A percentile compares a stretch with the other conserved stretches of the same genome.
phyloP scores from a whole-genome alignment of 768 basidiomycete genomes.

The Kwoniella sp. region DNA sequence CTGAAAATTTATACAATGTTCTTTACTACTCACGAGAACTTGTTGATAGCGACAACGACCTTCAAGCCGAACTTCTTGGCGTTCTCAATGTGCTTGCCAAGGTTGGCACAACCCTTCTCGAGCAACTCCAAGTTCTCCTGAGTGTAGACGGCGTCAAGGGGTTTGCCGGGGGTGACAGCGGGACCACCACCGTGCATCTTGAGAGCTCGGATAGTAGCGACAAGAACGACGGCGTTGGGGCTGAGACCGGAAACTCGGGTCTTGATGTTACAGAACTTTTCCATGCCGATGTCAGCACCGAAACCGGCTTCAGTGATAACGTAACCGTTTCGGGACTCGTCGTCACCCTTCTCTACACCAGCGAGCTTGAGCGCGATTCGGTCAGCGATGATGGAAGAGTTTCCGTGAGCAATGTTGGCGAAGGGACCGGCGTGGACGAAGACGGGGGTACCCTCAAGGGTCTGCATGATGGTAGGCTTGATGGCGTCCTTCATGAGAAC shows the following conservation, averaged over 20 bases:
- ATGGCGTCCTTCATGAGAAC: constrained; percentile 98
- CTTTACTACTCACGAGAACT: constrained; percentile 83
- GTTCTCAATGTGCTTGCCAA: constrained; percentile 91
- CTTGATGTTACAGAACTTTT: constrained; percentile 98
- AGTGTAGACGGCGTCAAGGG: constrained; percentile 88
- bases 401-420: constrained; percentile 96
- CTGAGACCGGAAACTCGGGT: constrained; percentile 88
- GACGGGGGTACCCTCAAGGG: constrained; percentile 94
- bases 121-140: constrained; percentile 88
- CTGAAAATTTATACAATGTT: too few species aligned
- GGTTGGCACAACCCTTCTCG: constrained; percentile 87
- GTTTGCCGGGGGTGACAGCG: constrained; percentile 92
- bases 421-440: constrained; percentile 99
- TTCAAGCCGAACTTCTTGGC: constrained; percentile 94
- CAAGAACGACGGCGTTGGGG: constrained; percentile 92
- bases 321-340: constrained; percentile 78
- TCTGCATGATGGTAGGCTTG: constrained; percentile 99
- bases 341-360: constrained; percentile 88
- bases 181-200: constrained; percentile 99
- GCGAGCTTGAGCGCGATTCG: constrained; percentile 94
- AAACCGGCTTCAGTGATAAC: constrained; percentile 98
- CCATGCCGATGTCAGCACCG: constrained; percentile 88
- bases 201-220: constrained; percentile 93
- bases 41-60: constrained; percentile 92
- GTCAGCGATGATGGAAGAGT: constrained; percentile 98